Percentiles rank a stretch among this genome's conserved stretches.
Evolutionary conservation across 257 asterid species (phyloP).

Genomic region (Euphrasia confusa): DNA sequence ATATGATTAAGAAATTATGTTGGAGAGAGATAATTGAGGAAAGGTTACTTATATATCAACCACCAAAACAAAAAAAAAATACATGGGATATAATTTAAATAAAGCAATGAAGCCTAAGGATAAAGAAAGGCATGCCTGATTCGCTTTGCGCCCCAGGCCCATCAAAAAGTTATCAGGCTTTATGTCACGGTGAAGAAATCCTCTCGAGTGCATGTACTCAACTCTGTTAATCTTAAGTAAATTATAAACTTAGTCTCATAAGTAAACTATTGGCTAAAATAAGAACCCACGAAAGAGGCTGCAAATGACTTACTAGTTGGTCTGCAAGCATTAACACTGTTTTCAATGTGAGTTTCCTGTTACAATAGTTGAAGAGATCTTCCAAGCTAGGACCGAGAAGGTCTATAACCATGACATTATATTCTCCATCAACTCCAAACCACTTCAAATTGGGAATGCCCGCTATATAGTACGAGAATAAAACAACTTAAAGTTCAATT

Average conservation of each 20-base stretch:
- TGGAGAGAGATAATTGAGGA: too few species aligned
- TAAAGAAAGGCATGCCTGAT: conserved; percentile 53
- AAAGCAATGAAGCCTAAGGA: conserved; percentile 22
- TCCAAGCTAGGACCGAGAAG: conserved; percentile 86
- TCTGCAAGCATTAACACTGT: conserved; percentile 88
- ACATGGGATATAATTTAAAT: conserved; percentile 13
- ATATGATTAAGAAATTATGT: too few species aligned
- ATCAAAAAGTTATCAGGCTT: conserved; percentile 91
- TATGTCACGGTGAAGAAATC: conserved; percentile 96
- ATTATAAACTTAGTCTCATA: conserved; percentile 9
- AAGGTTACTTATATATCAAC: too few species aligned
- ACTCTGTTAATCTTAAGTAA: conserved; percentile 75
- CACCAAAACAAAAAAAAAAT: too few species aligned
- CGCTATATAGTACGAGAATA: conserved; percentile 33
- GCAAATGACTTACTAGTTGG: conserved; percentile 57
- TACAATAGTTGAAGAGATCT: conserved; percentile 81
- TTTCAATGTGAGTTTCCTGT: conserved; percentile 65
- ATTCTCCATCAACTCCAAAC: conserved; percentile 79
- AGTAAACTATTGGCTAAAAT: not conserved
- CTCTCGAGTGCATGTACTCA: conserved; percentile 92
- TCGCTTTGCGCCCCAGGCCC: conserved; percentile 98
- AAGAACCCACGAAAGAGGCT: not conserved
- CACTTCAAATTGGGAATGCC: conserved; percentile 77
- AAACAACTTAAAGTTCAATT: conserved; percentile 19
- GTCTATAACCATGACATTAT: conserved; percentile 74